Evolutionary conservation across 305 asterid species (phyloP).

Genomic region (Fraxinus angustifolia): DNA sequence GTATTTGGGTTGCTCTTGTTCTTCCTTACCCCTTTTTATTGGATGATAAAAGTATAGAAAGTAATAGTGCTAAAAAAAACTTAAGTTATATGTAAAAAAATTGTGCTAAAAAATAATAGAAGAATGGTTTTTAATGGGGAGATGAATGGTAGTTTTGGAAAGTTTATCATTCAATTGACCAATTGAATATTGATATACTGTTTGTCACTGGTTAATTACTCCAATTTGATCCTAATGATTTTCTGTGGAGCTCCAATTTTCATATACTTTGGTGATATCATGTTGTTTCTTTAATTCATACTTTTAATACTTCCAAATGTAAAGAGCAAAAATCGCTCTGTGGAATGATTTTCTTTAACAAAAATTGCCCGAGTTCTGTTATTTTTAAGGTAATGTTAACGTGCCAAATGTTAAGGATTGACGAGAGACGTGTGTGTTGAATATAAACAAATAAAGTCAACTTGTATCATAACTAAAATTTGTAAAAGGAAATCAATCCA

Average conservation of each 20-base stretch:
- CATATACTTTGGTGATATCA: background rate
- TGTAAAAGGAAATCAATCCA: constrained; percentile 18
- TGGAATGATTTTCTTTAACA: too few species aligned
- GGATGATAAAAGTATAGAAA: background rate
- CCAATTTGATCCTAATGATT: background rate
- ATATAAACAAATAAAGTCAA: background rate
- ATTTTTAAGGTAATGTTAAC: too few species aligned
- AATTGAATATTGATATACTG: background rate
- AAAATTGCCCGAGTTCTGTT: too few species aligned
- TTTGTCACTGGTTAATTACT: background rate
- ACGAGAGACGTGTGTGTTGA: too few species aligned
- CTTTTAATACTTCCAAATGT: background rate
- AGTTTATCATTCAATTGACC: background rate
- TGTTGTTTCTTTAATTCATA: too few species aligned
- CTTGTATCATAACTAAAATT: constrained; percentile 20
- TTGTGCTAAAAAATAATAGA: background rate
- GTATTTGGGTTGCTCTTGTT: background rate
- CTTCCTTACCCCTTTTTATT: background rate
- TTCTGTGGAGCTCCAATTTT: background rate
- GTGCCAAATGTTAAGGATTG: too few species aligned
- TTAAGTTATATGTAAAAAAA: too few species aligned
- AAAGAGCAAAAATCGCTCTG: background rate
- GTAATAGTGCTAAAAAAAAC: too few species aligned
- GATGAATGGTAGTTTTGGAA: background rate
- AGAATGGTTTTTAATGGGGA: background rate